Evolutionary conservation across 2,329 filamentous ascomycete genomes (phyloP).

Genomic region (Nigrospora osmanthi): DNA sequence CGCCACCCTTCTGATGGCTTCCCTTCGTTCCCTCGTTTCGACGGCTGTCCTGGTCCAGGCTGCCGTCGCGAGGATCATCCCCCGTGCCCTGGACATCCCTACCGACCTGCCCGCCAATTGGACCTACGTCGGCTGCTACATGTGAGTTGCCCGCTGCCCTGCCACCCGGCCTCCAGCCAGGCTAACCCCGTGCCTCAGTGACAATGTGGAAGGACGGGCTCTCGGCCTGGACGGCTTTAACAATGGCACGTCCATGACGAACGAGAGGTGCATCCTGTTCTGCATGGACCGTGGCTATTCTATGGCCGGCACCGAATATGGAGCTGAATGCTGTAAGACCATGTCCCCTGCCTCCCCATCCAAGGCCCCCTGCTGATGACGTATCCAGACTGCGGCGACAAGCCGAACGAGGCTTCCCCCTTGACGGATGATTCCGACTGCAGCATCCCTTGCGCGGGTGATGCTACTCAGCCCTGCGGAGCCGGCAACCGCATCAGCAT

Average conservation of each 20-base stretch:
- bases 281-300: background rate
- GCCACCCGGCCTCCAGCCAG: background rate
- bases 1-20: background rate
- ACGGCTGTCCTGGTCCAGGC: background rate
- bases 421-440: background rate
- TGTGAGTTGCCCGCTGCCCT: background rate
- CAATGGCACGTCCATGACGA: conserved; percentile 3
- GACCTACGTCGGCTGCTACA: conserved; percentile 8
- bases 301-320: conserved; percentile 1
- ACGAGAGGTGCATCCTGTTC: background rate
- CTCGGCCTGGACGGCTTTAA: conserved; percentile 1
- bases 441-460: background rate
- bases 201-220: conserved; percentile 3
- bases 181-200: background rate
- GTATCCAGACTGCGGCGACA: conserved; percentile 3
- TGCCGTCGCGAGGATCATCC: conserved; percentile 3
- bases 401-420: background rate
- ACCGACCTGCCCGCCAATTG: conserved; percentile 5
- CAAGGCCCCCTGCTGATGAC: background rate
- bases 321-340: conserved; percentile 1
- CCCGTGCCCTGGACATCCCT: conserved; percentile 3
- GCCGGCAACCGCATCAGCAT: conserved; percentile 2
- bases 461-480: background rate
- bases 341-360: background rate
- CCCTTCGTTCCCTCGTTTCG: background rate